Evolutionary conservation across 139 green algal species (phyloP).

Genomic region (Coelastrella sp.): DNA sequence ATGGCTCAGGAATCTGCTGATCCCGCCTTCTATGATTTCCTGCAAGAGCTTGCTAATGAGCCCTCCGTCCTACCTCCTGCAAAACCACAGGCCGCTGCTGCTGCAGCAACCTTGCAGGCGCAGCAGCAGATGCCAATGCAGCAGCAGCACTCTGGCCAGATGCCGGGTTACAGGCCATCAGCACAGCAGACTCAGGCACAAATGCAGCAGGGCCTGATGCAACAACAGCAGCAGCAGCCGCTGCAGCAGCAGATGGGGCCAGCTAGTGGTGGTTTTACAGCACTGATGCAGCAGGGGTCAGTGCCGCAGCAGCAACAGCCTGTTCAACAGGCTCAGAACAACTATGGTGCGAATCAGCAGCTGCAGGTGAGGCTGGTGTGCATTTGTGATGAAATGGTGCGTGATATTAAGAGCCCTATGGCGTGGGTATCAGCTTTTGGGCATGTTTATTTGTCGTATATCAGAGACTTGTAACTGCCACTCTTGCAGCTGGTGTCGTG

Average conservation of each 20-base stretch:
- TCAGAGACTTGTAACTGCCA: not conserved
- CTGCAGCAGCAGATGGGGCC: constrained; percentile 29
- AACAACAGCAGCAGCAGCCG: constrained; percentile 21
- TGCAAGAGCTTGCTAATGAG: not conserved
- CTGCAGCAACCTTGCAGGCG: constrained; percentile 6
- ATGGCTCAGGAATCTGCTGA: not conserved
- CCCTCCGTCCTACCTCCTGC: not conserved
- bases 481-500: not conserved
- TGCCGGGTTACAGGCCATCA: not conserved
- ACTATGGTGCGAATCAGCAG: constrained; percentile 16
- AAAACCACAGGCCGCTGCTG: not conserved
- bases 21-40: constrained; percentile 1
- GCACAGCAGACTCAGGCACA: not conserved
- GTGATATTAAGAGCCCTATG: too few species aligned
- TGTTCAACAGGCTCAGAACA: not conserved
- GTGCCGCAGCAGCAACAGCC: not conserved
- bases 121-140: constrained; percentile 6
- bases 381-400: not conserved
- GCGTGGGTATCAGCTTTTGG: too few species aligned
- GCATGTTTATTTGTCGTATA: not conserved
- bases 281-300: not conserved
- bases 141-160: not conserved
- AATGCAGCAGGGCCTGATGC: not conserved
- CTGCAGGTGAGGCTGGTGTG: not conserved
- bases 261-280: constrained; percentile 21